Evolutionary conservation across 2,329 filamentous ascomycete genomes (phyloP), one percentile per base, ranked within the genome.

Genomic region (Davidsoniella eucalypti): DNA sequence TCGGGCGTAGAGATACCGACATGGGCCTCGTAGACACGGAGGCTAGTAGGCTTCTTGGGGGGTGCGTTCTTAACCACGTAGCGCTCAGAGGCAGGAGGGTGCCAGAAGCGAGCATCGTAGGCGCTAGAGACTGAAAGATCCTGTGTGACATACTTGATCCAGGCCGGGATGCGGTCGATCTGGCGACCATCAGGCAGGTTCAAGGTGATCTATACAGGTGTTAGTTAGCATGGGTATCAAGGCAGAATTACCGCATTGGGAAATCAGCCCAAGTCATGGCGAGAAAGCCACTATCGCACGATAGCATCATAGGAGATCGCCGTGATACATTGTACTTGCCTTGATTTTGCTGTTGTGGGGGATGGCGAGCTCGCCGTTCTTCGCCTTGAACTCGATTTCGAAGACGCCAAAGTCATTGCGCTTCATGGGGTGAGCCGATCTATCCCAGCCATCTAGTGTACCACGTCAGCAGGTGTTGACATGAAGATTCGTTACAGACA

Each of bases 11-110:
- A 95, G 58, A 98, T 98, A 47, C 92, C 92, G 40, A 98, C 87
- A 61, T 98, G 92, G n/a, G 92, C 92, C 67, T 98, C 92, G 66
- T 98, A 98, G 52, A 98, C 87, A 47, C 92, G 82, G n/a, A 77
- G 78, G 59, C 87, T 94, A 52, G 71, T 64, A 1, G 92, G 92
- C 70, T 90, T 93, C 63, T 80, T 79, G 5, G 90, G 92, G 47
- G 82, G 76, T 44, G 75, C 59, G 64, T 96, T 76, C 68, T 93
- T 88, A 73, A 94, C 94, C 50, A 76, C 70, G 63, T 96, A 96
- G 60, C 69, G 77, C 61, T 93, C 79, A 38, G 71, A 67, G 45
- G 72, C 64, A 2, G 87, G 87, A 33, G 92, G 92, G 62, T 96
- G 95, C 92, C 92, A 98, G 69, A 98, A 95, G 48, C 87, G 78